A percentile compares a stretch with the other conserved stretches of the same genome.
phyloP scores from a whole-genome alignment of 331 rosid genomes.

The Quercus tomentella region DNA sequence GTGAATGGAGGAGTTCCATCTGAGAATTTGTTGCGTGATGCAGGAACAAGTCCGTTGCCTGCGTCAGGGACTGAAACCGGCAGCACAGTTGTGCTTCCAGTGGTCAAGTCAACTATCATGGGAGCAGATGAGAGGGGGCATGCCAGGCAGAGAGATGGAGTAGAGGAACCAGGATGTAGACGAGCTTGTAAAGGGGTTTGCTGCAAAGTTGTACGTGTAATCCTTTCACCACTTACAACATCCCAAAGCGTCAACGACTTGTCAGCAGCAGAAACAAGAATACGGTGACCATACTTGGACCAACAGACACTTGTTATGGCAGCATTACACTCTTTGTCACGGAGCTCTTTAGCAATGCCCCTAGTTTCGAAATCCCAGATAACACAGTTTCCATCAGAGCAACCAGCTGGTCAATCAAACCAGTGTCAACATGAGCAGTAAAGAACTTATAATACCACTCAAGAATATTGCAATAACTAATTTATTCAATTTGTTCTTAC shows the following conservation, averaged over 20 bases:
- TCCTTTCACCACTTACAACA: conserved; percentile 69
- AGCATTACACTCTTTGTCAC: conserved; percentile 68
- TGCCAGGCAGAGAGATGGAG: conserved; percentile 81
- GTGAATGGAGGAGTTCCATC: conserved; percentile 71
- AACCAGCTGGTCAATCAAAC: conserved; percentile 70
- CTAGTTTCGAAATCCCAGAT: conserved; percentile 96
- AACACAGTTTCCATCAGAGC: conserved; percentile 89
- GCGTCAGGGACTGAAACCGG: conserved; percentile 61
- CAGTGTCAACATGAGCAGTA: conserved; percentile 20
- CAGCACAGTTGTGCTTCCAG: conserved; percentile 65
- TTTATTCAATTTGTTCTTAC: neutral
- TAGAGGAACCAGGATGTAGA: conserved; percentile 84
- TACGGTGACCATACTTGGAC: conserved; percentile 69
- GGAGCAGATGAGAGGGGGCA: conserved; percentile 97
- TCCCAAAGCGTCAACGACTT: conserved; percentile 93
- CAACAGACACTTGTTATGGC: conserved; percentile 74
- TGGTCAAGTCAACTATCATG: conserved; percentile 75
- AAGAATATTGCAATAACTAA: conserved; percentile 1
- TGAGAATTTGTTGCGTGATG: conserved; percentile 62
- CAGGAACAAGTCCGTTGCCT: conserved; percentile 41
- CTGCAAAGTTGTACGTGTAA: conserved; percentile 57
- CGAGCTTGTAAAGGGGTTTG: conserved; percentile 94
- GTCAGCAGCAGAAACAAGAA: conserved; percentile 92
- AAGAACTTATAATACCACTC: conserved; percentile 2
- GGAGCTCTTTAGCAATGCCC: conserved; percentile 88